Evolutionary conservation across 2,329 filamentous ascomycete genomes (phyloP), one percentile per base, ranked within the genome.

Genomic region (Fusarium scirpi): DNA sequence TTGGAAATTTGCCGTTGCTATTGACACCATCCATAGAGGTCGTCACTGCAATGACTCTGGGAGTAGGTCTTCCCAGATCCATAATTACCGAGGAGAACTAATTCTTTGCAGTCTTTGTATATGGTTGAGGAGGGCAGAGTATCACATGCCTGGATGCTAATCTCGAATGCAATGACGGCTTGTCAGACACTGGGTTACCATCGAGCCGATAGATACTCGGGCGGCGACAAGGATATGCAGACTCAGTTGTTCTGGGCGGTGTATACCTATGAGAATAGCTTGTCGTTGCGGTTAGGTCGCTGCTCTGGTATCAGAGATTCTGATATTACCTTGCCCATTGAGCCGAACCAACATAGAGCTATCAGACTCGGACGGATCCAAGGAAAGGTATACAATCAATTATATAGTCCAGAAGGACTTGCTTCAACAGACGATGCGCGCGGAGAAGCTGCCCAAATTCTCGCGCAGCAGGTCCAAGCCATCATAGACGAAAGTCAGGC

Each of bases 151-250:
- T 82, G 79, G 76, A 78, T 67, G 6, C 74, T 79, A n/a, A 79
- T 82, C 24, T 80, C 80, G 5, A 69, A 69, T n/a, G 80, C 81
- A 8, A 65, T 76, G 11, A 76, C 75, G 34, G 55, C 78, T 7
- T 81, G 78, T 34, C 74, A 79, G 24, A 80, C 76, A 0, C 53
- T 82, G 2, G 75, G 78, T 15, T 79, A 80, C 24, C 79, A 81
- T 64, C 75, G 71, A 4, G 43, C 41, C 1, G 27, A 44, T 13
- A 18, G 5, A 5, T 3, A 8, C 10, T 30, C 32, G 13, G 43
- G 11, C 1, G 5, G 3, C 3, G 11, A 13, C 47, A 29, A 25
- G 3, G 4, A 4, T 2, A 45, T 16, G 0, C 41, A 49, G 18
- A 25, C 47, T 20, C 52, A 30, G 2, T 60, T 82, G 1, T 82